Percentiles rank a stretch among this genome's conserved stretches.
Evolutionary conservation across 2,329 filamentous ascomycete species (phyloP).

Genomic region (Hirsutella rhossiliensis): DNA sequence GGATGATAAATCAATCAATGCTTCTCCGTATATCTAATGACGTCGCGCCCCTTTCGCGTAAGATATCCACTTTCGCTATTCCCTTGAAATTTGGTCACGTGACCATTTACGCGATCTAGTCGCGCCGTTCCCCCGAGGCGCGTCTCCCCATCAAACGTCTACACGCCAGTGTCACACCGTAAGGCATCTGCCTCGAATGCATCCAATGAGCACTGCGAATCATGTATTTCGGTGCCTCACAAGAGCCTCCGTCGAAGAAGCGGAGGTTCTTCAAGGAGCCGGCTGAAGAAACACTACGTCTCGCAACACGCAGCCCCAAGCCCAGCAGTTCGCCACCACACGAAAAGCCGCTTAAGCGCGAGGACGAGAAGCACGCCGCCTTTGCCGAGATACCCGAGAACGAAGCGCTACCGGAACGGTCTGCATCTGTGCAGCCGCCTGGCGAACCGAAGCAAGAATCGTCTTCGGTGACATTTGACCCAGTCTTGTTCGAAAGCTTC

Average conservation of each 20-base stretch:
- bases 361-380: conserved; percentile 5
- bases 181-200: neutral
- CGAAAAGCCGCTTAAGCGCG: conserved; percentile 14
- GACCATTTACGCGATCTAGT: conserved; percentile 23
- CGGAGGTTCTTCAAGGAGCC: conserved; percentile 24
- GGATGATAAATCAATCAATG: conserved; percentile 2
- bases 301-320: conserved; percentile 4
- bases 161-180: too few species aligned
- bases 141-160: conserved; percentile 21
- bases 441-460: conserved; percentile 10
- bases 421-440: neutral
- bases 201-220: conserved; percentile 4
- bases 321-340: conserved; percentile 9
- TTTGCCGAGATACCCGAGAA: conserved; percentile 7
- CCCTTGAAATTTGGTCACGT: conserved; percentile 27
- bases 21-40: conserved; percentile 8
- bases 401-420: conserved; percentile 1
- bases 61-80: too few species aligned
- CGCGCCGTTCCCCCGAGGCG: conserved; percentile 18
- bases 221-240: conserved; percentile 27
- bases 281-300: conserved; percentile 16
- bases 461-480: conserved; percentile 35
- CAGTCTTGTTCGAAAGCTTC: conserved; percentile 44
- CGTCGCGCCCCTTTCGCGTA: conserved; percentile 8
- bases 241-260: conserved; percentile 33